Conservation (phyloP, 139 green algal species). For the Pleodorina starrii region DNA sequence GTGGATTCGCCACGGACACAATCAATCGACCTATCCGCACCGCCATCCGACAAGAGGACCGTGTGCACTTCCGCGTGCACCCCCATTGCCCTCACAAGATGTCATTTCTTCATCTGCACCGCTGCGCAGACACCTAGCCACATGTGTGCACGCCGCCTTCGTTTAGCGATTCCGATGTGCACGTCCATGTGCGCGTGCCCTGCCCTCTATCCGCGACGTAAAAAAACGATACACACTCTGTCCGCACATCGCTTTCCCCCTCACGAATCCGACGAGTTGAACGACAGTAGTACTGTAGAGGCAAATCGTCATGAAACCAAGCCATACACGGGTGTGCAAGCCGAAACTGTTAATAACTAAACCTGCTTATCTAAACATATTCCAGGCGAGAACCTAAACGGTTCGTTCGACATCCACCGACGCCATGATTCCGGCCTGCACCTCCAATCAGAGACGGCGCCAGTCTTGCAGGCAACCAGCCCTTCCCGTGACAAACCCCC, state of each 20-base stretch:
- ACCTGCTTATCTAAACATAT: conserved; percentile 28
- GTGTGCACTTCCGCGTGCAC: background rate
- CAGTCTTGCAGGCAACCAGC: conserved; percentile 3
- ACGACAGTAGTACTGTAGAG: background rate
- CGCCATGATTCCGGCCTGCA: background rate
- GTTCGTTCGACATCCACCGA: background rate
- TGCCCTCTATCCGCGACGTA: no score
- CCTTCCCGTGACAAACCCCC: background rate
- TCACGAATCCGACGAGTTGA: conserved; percentile 9
- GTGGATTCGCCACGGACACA: no score
- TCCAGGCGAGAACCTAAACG: background rate
- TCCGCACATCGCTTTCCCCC: no score
- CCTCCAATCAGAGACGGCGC: background rate
- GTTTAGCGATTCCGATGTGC: background rate
- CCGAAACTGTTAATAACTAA: background rate
- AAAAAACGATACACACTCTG: no score
- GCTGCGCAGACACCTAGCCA: background rate
- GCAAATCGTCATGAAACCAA: background rate
- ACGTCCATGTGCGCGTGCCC: background rate
- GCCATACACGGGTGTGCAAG: conserved; percentile 10
- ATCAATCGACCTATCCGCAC: background rate
- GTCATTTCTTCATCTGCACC: conserved; percentile 18
- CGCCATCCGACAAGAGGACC: background rate
- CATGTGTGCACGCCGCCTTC: conserved; percentile 14
- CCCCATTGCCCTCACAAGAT: background rate